Evolutionary conservation across 495 filamentous ascomycete species (phyloP).

Genomic region (Aspergillus avenaceus): DNA sequence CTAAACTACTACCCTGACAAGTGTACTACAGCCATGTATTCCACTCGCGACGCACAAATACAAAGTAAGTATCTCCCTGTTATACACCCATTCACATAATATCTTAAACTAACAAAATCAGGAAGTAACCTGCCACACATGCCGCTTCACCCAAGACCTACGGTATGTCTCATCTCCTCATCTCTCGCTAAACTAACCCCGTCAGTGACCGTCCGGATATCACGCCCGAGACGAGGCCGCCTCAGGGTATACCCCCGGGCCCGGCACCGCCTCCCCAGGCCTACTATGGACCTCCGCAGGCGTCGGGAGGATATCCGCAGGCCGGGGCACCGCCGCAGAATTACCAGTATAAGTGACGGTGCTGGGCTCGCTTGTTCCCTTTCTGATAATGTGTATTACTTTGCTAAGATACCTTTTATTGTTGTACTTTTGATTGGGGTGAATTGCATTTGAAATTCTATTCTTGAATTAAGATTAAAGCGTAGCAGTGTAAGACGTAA

Average conservation of each 20-base stretch:
- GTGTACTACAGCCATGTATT: slow-evolving; percentile 36
- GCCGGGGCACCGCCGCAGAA: slow-evolving; percentile 2
- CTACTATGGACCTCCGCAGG: slow-evolving; percentile 10
- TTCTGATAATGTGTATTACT: no score
- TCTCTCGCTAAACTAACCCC: slow-evolving; percentile 6
- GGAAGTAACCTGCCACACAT: slow-evolving; percentile 52
- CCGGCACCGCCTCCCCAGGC: slow-evolving; percentile 29
- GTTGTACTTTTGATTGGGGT: no score
- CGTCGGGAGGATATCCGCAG: neutral
- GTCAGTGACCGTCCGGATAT: slow-evolving; percentile 43
- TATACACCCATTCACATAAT: neutral
- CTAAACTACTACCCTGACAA: neutral
- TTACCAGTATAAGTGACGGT: slow-evolving; percentile 22
- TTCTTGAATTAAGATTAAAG: neutral
- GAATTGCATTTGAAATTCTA: no score
- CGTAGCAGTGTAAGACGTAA: no score
- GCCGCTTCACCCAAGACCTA: slow-evolving; percentile 50
- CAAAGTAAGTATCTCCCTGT: slow-evolving; percentile 27
- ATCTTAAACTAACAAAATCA: slow-evolving; percentile 20
- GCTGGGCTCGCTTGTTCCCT: no score
- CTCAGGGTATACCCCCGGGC: slow-evolving; percentile 23
- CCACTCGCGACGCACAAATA: slow-evolving; percentile 49
- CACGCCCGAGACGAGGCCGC: slow-evolving; percentile 38
- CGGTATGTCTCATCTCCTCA: slow-evolving; percentile 27
- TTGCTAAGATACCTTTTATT: no score